These are phyloP conservation scores for Purshia tridentata DNA, from an alignment of 306 rosid genomes.

Conservation along the genomic window DNA sequence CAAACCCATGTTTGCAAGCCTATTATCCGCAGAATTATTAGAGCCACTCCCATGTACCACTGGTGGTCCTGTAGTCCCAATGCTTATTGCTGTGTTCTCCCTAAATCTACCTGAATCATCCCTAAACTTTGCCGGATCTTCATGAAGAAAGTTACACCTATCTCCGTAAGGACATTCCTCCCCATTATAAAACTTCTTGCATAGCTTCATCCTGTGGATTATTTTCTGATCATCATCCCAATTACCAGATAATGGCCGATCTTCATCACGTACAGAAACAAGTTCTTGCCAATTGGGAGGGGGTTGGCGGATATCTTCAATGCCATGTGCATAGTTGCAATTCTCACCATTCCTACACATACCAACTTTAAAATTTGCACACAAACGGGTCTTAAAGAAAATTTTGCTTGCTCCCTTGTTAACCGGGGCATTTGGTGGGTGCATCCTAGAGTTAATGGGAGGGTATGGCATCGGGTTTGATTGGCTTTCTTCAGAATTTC, in stretches of 20 bases:
- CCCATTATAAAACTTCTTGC: constrained; percentile 88
- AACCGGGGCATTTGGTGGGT: constrained; percentile 33
- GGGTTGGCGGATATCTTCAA: constrained; percentile 79
- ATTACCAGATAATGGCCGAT: constrained; percentile 35
- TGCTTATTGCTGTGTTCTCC: constrained; percentile 74
- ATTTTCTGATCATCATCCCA: constrained; percentile 89
- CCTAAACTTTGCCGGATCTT: constrained; percentile 77
- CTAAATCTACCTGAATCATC: constrained; percentile 63
- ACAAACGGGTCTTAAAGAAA: constrained; percentile 87
- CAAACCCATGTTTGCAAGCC: constrained; percentile 30
- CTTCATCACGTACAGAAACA: constrained; percentile 53
- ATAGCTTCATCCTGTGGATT: constrained; percentile 87
- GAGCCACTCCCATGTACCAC: constrained; percentile 38
- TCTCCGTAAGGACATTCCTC: constrained; percentile 94
- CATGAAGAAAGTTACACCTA: constrained; percentile 88
- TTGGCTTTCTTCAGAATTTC: constrained; percentile 49
- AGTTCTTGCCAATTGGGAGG: constrained; percentile 98
- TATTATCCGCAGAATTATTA: constrained; percentile 42
- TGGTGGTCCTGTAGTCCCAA: constrained; percentile 60
- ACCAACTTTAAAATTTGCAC: constrained; percentile 69
- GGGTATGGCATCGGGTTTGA: constrained; percentile 31
- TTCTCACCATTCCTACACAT: constrained; percentile 75
- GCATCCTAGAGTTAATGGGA: constrained; percentile 35
- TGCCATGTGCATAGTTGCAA: constrained; percentile 94
- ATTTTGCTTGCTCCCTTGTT: constrained; percentile 63